A percentile compares a stretch with the other conserved stretches of the same genome.
These are phyloP conservation scores for Blastobotrys serpentis DNA, from an alignment of 1,139 yeast genomes.

Conservation along the genomic window DNA sequence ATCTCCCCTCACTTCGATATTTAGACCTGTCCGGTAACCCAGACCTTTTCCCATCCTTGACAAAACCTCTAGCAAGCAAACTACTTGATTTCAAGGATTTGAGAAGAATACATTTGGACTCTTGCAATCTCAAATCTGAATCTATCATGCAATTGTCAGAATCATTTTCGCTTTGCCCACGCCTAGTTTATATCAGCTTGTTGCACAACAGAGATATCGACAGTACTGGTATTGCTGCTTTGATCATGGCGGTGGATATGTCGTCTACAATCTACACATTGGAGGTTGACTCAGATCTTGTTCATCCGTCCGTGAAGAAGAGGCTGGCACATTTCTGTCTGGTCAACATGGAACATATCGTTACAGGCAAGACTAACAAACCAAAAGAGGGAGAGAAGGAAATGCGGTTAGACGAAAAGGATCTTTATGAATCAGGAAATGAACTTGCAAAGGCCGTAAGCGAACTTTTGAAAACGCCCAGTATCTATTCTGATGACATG, in stretches of 20 bases:
- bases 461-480: conserved; percentile 28
- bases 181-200: conserved; percentile 74
- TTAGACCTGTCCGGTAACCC: conserved; percentile 77
- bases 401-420: conserved; percentile 22
- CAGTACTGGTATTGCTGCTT: conserved; percentile 59
- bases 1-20: conserved; percentile 58
- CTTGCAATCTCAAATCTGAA: conserved; percentile 61
- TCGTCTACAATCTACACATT: conserved; percentile 65
- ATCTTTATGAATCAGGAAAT: conserved; percentile 31
- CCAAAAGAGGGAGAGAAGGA: conserved; percentile 41
- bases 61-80: conserved; percentile 58
- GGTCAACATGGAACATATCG: conserved; percentile 66
- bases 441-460: conserved; percentile 34
- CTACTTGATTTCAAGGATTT: conserved; percentile 66
- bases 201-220: conserved; percentile 61
- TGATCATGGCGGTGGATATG: conserved; percentile 68
- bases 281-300: conserved; percentile 67
- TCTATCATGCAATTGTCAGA: conserved; percentile 68
- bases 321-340: conserved; percentile 78
- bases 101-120: conserved; percentile 74
- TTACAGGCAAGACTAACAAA: conserved; percentile 31
- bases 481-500: conserved; percentile 21
- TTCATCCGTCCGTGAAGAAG: conserved; percentile 70
- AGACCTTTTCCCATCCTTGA: conserved; percentile 66
- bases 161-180: conserved; percentile 64